Evolutionary conservation across 1,284 basidiomycete genomes (phyloP).

Genomic region (Athelia sp.): DNA sequence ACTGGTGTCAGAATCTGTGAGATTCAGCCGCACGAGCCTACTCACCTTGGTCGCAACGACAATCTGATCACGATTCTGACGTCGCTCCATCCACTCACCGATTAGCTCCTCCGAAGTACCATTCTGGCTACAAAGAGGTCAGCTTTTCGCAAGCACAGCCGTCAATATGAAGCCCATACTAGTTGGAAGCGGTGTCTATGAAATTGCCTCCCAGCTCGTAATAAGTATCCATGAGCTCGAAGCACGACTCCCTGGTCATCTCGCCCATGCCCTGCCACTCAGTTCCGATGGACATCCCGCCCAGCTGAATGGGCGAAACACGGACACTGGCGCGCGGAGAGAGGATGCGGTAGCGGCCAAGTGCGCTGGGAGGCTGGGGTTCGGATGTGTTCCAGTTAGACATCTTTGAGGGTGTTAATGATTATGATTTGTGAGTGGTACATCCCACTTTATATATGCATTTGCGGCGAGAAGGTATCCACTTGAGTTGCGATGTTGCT

Average conservation of each 20-base stretch:
- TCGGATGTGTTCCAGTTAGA: too few relatives aligned
- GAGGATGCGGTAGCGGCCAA: slow-evolving; percentile 37
- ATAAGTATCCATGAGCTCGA: slow-evolving; percentile 45
- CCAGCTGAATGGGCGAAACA: slow-evolving; percentile 47
- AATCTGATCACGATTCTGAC: slow-evolving; percentile 47
- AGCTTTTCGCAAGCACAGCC: not conserved
- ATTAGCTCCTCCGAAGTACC: slow-evolving; percentile 47
- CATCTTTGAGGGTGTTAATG: too few relatives aligned
- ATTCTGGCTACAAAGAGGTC: slow-evolving; percentile 32
- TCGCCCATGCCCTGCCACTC: slow-evolving; percentile 30
- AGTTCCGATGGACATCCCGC: slow-evolving; percentile 49
- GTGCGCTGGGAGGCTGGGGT: too few relatives aligned
- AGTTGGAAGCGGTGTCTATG: slow-evolving; percentile 49
- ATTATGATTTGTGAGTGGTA: too few relatives aligned
- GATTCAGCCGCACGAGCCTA: not conserved
- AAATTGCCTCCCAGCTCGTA: slow-evolving; percentile 49
- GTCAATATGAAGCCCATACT: slow-evolving; percentile 27
- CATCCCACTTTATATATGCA: too few relatives aligned
- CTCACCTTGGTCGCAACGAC: slow-evolving; percentile 50
- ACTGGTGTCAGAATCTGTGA: not conserved
- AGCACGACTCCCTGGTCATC: slow-evolving; percentile 40
- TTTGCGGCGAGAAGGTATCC: too few relatives aligned
- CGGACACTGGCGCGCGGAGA: slow-evolving; percentile 33
- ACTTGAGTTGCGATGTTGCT: too few relatives aligned
- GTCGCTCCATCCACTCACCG: slow-evolving; percentile 51